A percentile compares a stretch with the other conserved stretches of the same genome.
Conservation (phyloP, 73 alveolate species). For the Paramecium pentaurelia region DNA sequence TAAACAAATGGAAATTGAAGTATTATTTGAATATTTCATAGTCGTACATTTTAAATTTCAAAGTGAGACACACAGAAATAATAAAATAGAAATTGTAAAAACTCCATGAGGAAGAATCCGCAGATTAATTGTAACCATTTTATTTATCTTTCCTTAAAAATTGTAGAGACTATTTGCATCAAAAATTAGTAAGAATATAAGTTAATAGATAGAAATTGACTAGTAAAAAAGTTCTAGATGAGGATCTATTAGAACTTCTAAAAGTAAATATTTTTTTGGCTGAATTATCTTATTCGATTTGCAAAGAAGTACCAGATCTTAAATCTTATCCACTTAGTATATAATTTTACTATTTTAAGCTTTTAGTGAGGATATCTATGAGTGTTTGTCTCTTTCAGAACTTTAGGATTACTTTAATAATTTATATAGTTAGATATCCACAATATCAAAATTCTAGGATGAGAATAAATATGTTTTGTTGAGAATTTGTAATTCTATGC, state of each 20-base stretch:
- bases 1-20: constrained; percentile 13
- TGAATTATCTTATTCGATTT: neutral
- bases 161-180: constrained; percentile 23
- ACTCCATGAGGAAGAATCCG: neutral
- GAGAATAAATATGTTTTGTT: neutral
- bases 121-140: neutral
- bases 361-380: constrained; percentile 35
- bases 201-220: neutral
- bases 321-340: neutral
- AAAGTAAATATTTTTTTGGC: neutral
- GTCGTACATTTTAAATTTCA: constrained; percentile 12
- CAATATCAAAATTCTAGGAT: neutral
- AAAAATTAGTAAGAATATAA: neutral
- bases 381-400: constrained; percentile 5
- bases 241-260: neutral
- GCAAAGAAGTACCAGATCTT: neutral
- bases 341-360: neutral
- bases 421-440: neutral
- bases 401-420: neutral
- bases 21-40: neutral
- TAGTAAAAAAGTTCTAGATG: neutral
- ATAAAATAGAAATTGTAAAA: neutral
- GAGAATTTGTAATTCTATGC: constrained; percentile 22
- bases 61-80: neutral
- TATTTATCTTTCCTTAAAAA: neutral